Conservation (phyloP, 345 rosid genomes). For the Durio zibethinus region DNA sequence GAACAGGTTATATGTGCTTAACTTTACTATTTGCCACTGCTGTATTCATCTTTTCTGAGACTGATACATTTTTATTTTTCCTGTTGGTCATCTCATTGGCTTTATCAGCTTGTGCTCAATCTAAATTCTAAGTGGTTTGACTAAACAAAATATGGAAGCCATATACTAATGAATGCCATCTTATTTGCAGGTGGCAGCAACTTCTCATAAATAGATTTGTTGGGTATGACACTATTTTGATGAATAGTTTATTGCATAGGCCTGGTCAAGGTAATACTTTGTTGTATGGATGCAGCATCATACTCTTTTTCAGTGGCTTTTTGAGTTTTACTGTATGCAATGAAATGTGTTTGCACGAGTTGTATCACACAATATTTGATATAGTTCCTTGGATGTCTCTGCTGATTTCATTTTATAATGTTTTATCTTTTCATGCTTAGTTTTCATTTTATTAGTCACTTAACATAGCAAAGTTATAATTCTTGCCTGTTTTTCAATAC, state of each 20-base stretch:
- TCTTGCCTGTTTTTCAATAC: not conserved
- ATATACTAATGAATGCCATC: constrained; percentile 12
- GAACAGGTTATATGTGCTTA: constrained; percentile 62
- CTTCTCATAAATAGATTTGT: constrained; percentile 96
- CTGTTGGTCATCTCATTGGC: not conserved
- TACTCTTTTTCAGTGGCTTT: not conserved
- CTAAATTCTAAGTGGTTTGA: not conserved
- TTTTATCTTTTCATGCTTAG: not conserved
- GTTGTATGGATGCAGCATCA: not conserved
- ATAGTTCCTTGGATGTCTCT: not conserved
- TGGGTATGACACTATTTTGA: constrained; percentile 98
- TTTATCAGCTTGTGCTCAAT: not conserved
- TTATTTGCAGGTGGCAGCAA: constrained; percentile 92
- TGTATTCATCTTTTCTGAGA: not conserved
- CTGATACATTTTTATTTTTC: not conserved
- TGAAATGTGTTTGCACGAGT: not conserved
- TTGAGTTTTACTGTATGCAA: not conserved
- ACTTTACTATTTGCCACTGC: not conserved
- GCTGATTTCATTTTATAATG: not conserved
- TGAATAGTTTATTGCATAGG: constrained; percentile 85
- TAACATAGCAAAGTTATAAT: not conserved
- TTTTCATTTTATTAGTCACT: constrained; percentile 4
- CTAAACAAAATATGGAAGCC: not conserved
- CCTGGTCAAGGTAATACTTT: constrained; percentile 79
- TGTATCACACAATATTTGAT: not conserved